Evolutionary conservation across 2,329 filamentous ascomycete genomes (phyloP).

Genomic region (Fusarium proliferatum): DNA sequence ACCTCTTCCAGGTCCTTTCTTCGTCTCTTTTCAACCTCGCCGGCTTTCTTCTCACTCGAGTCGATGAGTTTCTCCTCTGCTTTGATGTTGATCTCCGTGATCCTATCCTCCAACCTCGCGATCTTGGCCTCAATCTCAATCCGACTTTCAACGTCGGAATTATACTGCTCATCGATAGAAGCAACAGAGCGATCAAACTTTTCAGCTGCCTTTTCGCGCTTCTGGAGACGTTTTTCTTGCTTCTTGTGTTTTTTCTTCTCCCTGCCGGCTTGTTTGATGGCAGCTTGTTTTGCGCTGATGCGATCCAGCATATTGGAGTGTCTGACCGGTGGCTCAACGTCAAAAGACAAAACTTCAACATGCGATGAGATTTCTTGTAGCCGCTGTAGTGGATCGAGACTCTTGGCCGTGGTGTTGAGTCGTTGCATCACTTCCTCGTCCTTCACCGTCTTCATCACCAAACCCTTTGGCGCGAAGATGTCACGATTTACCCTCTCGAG

Average conservation of each 20-base stretch:
- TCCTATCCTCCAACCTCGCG: neutral
- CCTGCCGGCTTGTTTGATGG: neutral
- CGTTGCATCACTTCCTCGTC: conserved; percentile 11
- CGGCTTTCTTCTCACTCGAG: neutral
- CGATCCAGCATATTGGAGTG: conserved; percentile 11
- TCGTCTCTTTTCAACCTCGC: conserved; percentile 1
- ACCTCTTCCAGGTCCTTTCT: conserved; percentile 3
- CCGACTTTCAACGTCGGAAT: neutral
- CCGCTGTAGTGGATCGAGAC: conserved; percentile 4
- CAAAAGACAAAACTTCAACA: neutral
- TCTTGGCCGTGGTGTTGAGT: neutral
- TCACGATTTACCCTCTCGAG: neutral
- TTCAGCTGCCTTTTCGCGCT: neutral
- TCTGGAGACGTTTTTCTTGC: neutral
- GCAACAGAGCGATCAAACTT: conserved; percentile 5
- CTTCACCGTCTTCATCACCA: conserved; percentile 12
- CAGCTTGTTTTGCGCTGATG: conserved; percentile 19
- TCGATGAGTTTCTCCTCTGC: neutral
- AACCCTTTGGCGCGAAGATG: conserved; percentile 1
- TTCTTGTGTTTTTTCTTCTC: conserved; percentile 14
- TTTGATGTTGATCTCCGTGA: neutral
- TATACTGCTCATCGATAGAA: conserved; percentile 8
- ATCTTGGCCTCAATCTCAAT: conserved; percentile 3
- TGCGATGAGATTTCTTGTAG: neutral
- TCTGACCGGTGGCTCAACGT: neutral